These are phyloP conservation scores for Guillardia theta DNA, from an alignment of 78 protist species.

Conservation along the genomic window DNA sequence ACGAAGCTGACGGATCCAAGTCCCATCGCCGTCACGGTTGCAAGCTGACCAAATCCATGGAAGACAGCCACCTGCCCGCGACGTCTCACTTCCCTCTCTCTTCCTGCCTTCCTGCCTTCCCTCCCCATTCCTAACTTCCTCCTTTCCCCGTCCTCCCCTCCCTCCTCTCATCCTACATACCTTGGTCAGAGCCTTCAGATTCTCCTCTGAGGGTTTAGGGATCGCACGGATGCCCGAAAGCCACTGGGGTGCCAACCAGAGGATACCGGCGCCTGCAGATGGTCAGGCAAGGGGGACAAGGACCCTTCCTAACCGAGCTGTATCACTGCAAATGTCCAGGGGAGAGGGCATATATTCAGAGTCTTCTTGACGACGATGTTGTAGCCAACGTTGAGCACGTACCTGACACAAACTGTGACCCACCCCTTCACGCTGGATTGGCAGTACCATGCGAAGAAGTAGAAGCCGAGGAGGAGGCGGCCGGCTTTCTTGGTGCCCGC, in stretches of 20 bases:
- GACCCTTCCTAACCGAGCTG: neutral
- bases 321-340: neutral
- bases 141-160: too few species aligned
- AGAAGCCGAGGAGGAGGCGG: neutral
- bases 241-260: neutral
- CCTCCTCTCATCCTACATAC: too few species aligned
- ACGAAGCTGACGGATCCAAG: conserved; percentile 20
- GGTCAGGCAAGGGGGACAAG: neutral
- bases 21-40: conserved; percentile 16
- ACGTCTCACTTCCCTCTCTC: too few species aligned
- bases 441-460: neutral
- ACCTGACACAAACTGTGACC: too few species aligned
- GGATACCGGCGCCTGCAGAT: neutral
- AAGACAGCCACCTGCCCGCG: neutral
- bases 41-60: conserved; percentile 1
- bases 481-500: too few species aligned
- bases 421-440: too few species aligned
- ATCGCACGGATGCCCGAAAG: neutral
- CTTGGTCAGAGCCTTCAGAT: neutral
- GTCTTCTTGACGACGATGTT: neutral
- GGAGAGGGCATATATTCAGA: conserved; percentile 6
- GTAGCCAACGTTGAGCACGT: conserved; percentile 33
- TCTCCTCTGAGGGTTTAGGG: neutral
- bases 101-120: too few species aligned
- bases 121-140: too few species aligned